phyloP scores from a whole-genome alignment of 108 stramenopile species.

The Nitzschia sp. region DNA sequence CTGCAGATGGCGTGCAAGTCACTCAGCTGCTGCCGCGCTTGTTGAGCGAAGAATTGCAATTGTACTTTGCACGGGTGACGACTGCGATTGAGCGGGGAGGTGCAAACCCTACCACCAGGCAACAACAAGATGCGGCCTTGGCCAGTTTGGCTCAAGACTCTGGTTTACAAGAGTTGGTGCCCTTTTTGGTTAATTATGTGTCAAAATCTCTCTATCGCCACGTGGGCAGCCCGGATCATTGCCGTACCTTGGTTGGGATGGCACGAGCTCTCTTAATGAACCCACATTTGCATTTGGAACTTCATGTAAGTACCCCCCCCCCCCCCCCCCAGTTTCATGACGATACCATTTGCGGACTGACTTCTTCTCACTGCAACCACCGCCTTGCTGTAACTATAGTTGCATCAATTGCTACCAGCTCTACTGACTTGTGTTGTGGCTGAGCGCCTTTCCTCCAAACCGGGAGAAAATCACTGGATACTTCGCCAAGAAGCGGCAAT shows the following conservation, averaged over 20 bases:
- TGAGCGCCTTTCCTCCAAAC: slow-evolving; percentile 46
- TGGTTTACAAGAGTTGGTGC: slow-evolving; percentile 83
- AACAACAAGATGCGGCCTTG: slow-evolving; percentile 48
- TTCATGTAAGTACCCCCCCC: slow-evolving; percentile 49
- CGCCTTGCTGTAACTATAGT: slow-evolving; percentile 18
- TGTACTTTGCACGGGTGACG: slow-evolving; percentile 77
- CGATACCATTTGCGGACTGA: too few species aligned
- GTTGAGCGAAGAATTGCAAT: slow-evolving; percentile 79
- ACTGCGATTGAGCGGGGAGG: slow-evolving; percentile 55
- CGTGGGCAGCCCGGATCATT: slow-evolving; percentile 61
- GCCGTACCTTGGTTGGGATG: slow-evolving; percentile 61
- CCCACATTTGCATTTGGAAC: slow-evolving; percentile 78
- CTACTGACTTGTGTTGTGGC: slow-evolving; percentile 84
- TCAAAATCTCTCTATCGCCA: slow-evolving; percentile 59
- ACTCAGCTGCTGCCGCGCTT: slow-evolving; percentile 74
- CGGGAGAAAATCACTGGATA: slow-evolving; percentile 64
- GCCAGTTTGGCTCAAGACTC: slow-evolving; percentile 45
- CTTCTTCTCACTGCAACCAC: background rate
- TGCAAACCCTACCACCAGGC: slow-evolving; percentile 33
- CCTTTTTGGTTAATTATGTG: slow-evolving; percentile 73
- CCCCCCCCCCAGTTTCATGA: background rate
- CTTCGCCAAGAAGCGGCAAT: slow-evolving; percentile 67
- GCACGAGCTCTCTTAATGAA: slow-evolving; percentile 67
- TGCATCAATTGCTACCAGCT: slow-evolving; percentile 81
- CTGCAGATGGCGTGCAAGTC: slow-evolving; percentile 41